Conservation (phyloP, 2,329 filamentous ascomycete genomes). For the Plectosphaerella plurivora region DNA sequence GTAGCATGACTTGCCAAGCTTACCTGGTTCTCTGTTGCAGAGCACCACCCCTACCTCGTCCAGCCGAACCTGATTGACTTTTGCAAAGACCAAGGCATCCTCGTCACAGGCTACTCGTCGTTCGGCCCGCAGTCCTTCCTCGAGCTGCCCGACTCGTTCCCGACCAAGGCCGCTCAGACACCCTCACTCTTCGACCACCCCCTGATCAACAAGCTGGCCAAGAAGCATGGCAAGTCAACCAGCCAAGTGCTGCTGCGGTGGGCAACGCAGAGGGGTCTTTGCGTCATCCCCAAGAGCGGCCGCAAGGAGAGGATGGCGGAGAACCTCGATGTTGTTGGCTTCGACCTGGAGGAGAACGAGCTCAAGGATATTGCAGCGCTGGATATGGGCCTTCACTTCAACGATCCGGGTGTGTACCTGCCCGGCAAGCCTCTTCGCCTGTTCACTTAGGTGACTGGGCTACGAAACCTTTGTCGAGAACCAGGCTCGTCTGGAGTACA, state of each 20-base stretch:
- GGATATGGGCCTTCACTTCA: slow-evolving; percentile 54
- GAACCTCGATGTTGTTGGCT: slow-evolving; percentile 54
- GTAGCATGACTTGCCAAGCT: slow-evolving; percentile 39
- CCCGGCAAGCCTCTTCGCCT: slow-evolving; percentile 43
- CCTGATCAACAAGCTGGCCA: slow-evolving; percentile 35
- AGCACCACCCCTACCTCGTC: slow-evolving; percentile 65
- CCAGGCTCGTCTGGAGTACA: no score
- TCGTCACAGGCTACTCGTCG: slow-evolving; percentile 61
- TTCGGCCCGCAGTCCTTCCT: slow-evolving; percentile 52
- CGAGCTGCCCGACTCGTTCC: slow-evolving; percentile 16
- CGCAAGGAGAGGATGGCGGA: slow-evolving; percentile 41
- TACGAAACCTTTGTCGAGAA: no score
- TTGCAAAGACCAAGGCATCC: slow-evolving; percentile 51
- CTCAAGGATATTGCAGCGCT: slow-evolving; percentile 51
- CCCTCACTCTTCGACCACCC: slow-evolving; percentile 23
- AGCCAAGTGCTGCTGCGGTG: slow-evolving; percentile 64
- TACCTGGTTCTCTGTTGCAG: slow-evolving; percentile 17
- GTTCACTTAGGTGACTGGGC: slow-evolving; percentile 33
- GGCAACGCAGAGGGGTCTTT: slow-evolving; percentile 59
- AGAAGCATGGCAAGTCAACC: slow-evolving; percentile 52
- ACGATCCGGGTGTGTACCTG: slow-evolving; percentile 44
- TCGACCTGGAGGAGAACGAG: slow-evolving; percentile 49
- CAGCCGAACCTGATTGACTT: slow-evolving; percentile 53
- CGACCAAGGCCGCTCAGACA: slow-evolving; percentile 17
- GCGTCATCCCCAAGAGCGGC: slow-evolving; percentile 62